Percentiles rank a stretch among this genome's conserved stretches.
These are phyloP conservation scores for Elaeagnus macrophylla DNA, from an alignment of 306 rosid species.

Conservation along the genomic window DNA sequence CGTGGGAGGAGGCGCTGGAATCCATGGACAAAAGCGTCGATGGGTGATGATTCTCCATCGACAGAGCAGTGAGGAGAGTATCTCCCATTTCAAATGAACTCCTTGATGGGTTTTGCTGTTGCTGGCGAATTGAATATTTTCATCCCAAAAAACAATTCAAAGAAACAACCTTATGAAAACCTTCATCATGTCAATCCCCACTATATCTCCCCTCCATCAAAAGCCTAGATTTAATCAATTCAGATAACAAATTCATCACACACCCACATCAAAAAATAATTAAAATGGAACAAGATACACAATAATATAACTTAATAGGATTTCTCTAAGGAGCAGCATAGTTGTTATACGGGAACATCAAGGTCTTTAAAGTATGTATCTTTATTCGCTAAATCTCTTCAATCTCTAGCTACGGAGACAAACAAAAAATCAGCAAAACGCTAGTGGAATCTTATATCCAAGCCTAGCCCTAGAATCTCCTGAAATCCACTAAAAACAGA, in stretches of 20 bases:
- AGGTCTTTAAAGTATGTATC: neutral
- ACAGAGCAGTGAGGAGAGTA: conserved; percentile 53
- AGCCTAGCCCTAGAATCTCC: conserved; percentile 39
- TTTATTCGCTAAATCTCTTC: conserved; percentile 20
- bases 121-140: conserved; percentile 48
- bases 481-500: conserved; percentile 48
- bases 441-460: conserved; percentile 38
- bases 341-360: neutral
- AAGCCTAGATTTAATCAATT: conserved; percentile 67
- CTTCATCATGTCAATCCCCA: conserved; percentile 75
- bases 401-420: conserved; percentile 20
- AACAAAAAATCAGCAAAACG: conserved; percentile 33
- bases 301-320: conserved; percentile 8
- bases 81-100: conserved; percentile 68
- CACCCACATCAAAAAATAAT: conserved; percentile 23
- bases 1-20: conserved; percentile 86
- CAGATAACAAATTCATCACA: conserved; percentile 41
- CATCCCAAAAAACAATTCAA: conserved; percentile 45
- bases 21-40: conserved; percentile 87
- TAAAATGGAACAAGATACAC: conserved; percentile 13
- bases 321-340: neutral
- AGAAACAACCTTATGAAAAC: conserved; percentile 53
- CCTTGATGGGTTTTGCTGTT: conserved; percentile 35
- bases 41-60: conserved; percentile 86
- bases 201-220: conserved; percentile 99